These are phyloP conservation scores for Saturnispora zaruensis DNA, from an alignment of 805 yeast species.

Conservation along the genomic window DNA sequence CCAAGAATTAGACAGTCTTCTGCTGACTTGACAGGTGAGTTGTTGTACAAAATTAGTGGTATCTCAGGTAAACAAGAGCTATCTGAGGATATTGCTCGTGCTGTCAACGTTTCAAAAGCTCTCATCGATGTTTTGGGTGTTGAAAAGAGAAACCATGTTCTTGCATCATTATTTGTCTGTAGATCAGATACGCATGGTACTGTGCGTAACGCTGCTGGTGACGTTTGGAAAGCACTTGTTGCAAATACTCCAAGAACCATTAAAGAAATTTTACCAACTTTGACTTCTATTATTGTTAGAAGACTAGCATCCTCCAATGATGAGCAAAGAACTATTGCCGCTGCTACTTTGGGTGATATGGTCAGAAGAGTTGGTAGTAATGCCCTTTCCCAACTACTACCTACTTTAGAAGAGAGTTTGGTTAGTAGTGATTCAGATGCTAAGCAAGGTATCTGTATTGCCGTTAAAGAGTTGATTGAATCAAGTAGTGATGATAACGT, in stretches of 20 bases:
- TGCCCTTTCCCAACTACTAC: slow-evolving; percentile 75
- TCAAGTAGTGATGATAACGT: slow-evolving; percentile 60
- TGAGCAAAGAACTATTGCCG: slow-evolving; percentile 77
- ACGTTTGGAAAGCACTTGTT: slow-evolving; percentile 94
- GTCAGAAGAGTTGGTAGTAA: slow-evolving; percentile 89
- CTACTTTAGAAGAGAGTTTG: slow-evolving; percentile 67
- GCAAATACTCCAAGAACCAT: slow-evolving; percentile 93
- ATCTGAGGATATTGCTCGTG: slow-evolving; percentile 41
- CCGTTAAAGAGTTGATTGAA: slow-evolving; percentile 74
- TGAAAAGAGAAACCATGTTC: slow-evolving; percentile 79
- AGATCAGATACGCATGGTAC: slow-evolving; percentile 84
- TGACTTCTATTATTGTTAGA: slow-evolving; percentile 71
- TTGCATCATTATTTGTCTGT: slow-evolving; percentile 83
- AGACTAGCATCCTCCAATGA: slow-evolving; percentile 78
- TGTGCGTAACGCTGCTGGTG: slow-evolving; percentile 84
- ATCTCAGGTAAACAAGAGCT: slow-evolving; percentile 70
- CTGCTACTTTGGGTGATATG: slow-evolving; percentile 87
- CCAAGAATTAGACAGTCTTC: slow-evolving; percentile 88
- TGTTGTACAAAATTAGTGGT: slow-evolving; percentile 90
- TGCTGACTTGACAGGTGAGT: slow-evolving; percentile 90
- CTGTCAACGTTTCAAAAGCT: slow-evolving; percentile 47
- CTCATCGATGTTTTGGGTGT: slow-evolving; percentile 75
- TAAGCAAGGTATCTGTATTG: slow-evolving; percentile 94
- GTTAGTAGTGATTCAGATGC: slow-evolving; percentile 64
- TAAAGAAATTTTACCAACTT: slow-evolving; percentile 80